Evolutionary conservation across 139 green algal genomes (phyloP), one percentile per base, ranked within the genome.

Genomic region (Micractinium conductrix): DNA sequence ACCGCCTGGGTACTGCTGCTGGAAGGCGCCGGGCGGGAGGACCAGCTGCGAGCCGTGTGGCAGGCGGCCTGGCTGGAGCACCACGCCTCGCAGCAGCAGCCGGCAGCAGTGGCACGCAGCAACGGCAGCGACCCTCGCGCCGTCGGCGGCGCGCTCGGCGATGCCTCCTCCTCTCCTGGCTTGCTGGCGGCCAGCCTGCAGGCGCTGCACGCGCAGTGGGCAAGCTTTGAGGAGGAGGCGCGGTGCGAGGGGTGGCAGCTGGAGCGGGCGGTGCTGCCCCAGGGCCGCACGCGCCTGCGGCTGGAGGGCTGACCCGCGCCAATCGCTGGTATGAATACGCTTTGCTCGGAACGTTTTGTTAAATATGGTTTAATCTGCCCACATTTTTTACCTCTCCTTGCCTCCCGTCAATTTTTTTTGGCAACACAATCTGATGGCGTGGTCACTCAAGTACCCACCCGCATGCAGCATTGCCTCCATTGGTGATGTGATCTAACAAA

Each of bases 11-110:
- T 96, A 35, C 72, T 94, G 55, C 67, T 97, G 28, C 87, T 92
- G 84, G 80, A 93, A 35, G 79, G 43, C 0, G 81, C 86, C 10
- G 21, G 22, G 1, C 62, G 40, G 1, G 43, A 22, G 26, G 90
- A 90, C 58, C 21, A 83, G 44, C 67, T 95, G 67, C 71, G 87
- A 21, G 92, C 93, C 7, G 43, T 95, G 48, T 93, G 84, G 87
- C 93, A 96, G 86, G 92, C 92, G 5, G 89, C 90, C 37, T 95
- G 92, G 92, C 85, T 95, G 76, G 79, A 95, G 42, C 63, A 91
- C 48, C 45, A 75, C 5, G 53, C 53, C 53, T 30, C 53, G 8
- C 19, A 3, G 65, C 65, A 72, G 35, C 33, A 40, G n/a, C 7
- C 65, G 8, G 19, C 33, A 2, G 42, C 28, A 60, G 70, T 2